Evolutionary conservation across 2,329 filamentous ascomycete species (phyloP), one percentile per base, ranked within the genome.

Genomic region (Cladophialophora psammophila): DNA sequence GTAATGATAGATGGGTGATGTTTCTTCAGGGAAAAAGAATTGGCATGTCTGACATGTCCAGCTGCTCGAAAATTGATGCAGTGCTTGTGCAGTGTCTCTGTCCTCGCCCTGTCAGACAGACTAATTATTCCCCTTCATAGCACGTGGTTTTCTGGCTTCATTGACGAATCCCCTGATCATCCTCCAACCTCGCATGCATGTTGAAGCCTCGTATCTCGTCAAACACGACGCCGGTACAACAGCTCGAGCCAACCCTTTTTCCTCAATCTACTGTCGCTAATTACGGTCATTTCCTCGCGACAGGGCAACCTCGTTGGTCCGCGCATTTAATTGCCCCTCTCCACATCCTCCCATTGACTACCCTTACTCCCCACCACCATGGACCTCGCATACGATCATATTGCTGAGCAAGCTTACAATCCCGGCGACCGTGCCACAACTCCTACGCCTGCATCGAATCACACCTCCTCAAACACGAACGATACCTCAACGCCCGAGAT

Each of bases 351-450:
- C 18, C 36, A 32, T 60, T 60, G 36, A 60, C 58, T 10, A 5
- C 50, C 5, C 34, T 26, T 48, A 13, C 10, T 15, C 54, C 42
- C 55, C 15, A 31, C 13, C 36, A 48, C 61, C 64, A 98, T 99
- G 95, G 95, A 99, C 87, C 85, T 96, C 76, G 94, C 94, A 53
- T 99, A 98, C 86, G 95, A 99, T 77, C 93, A 97, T 79, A 96
- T 98, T 75, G 90, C 93, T 77, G 93, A 97, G 82, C 90, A 95
- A 78, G 86, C 88, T 60, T 86, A 92, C 73, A 69, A 78, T 69
- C 84, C 87, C 45, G 86, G 88, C 74, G 84, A 89, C 65, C 76
- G 73, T 35, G 68, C 73, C 57, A 69, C 64, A 7, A 72, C 71
- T 34, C 70, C 71, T n/a, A 73, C 68, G 36, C 67, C 70, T 34